A percentile compares a stretch with the other conserved stretches of the same genome.
Conservation (phyloP, 2,329 filamentous ascomycete species). For the Sclerotinia glacialis region DNA sequence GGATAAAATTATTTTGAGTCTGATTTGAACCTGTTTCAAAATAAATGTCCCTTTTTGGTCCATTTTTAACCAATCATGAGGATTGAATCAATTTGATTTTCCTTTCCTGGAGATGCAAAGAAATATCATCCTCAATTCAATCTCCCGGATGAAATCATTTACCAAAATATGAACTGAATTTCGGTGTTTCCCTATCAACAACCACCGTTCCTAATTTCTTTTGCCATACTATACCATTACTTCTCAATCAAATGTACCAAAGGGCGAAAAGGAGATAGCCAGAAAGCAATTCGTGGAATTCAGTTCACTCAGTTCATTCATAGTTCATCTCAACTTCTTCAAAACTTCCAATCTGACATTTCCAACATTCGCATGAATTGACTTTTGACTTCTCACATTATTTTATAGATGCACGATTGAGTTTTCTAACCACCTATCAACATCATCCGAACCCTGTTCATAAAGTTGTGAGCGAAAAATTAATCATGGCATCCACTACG, state of each 20-base stretch:
- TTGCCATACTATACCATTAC: background rate
- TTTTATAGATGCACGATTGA: background rate
- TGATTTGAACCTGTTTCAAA: slow-evolving; percentile 9
- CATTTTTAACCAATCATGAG: slow-evolving; percentile 11
- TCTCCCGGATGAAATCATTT: slow-evolving; percentile 8
- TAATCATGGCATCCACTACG: slow-evolving; percentile 37
- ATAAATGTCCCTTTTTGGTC: slow-evolving; percentile 2
- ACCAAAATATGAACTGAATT: background rate
- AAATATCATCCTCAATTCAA: background rate
- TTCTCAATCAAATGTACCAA: background rate
- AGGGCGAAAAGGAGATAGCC: background rate
- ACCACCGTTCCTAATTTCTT: background rate
- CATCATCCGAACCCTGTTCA: background rate
- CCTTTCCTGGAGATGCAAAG: background rate
- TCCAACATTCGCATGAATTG: background rate
- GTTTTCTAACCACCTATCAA: background rate
- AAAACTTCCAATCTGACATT: background rate
- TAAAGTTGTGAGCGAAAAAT: slow-evolving; percentile 19
- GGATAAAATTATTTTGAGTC: slow-evolving; percentile 10
- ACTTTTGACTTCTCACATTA: background rate
- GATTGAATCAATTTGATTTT: background rate
- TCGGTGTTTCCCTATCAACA: slow-evolving; percentile 9
- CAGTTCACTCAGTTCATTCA: background rate
- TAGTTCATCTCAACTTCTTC: background rate
- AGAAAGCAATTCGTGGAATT: background rate